Base-by-base conservation (phyloP, 805 yeast species). In the Metschnikowia gelsemii region DNA sequence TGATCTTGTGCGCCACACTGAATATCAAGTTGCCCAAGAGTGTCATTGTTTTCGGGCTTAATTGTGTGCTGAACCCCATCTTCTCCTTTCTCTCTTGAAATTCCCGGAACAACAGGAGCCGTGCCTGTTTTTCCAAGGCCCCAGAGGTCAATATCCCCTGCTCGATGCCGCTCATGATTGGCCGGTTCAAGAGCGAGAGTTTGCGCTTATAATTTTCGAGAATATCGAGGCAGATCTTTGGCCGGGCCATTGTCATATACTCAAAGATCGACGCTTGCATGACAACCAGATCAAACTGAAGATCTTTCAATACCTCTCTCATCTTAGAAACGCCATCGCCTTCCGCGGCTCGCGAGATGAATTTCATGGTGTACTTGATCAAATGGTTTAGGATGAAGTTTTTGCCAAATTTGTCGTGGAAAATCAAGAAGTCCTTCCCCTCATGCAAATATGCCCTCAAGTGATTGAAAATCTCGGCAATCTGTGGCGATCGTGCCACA, bases 101-200 rank as follows among this genome's bases (percentile, higher is more conserved):
- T 4, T 37, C 27, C 11, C 49, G 47, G 33, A 59, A 53, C 8
- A 50, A 28, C 23, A 31, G 42, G 8, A 67, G 35, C 35, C 50
- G 55, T 18, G 56, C 52, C 26, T 46, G 46, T 2, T 43, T 46
- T 3, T 35, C 37, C 31, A 60, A 43, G 8, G 24, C 44, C 13
- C 32, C 13, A 3, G 64, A 46, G 13, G 45, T 40, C 14, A 68
- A 40, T 6, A 68, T 52, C 5, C 71, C 73, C 14, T 55, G 50
- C 29, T 61, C 53, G 23, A 56, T 58, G 28, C 48, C 61, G 30
- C 43, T 42, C 51, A 58, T 39, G 20, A 57, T 38, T 16, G 44
- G 39, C 32, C 42, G 45, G 9, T 51, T 46, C 20, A 66, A 42
- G 7, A 43, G 26, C 8, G 56, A 42, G 30, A 60, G 57, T 12